These are phyloP conservation scores for Kuraishia piskuri DNA, from an alignment of 805 yeast species.

Conservation along the genomic window DNA sequence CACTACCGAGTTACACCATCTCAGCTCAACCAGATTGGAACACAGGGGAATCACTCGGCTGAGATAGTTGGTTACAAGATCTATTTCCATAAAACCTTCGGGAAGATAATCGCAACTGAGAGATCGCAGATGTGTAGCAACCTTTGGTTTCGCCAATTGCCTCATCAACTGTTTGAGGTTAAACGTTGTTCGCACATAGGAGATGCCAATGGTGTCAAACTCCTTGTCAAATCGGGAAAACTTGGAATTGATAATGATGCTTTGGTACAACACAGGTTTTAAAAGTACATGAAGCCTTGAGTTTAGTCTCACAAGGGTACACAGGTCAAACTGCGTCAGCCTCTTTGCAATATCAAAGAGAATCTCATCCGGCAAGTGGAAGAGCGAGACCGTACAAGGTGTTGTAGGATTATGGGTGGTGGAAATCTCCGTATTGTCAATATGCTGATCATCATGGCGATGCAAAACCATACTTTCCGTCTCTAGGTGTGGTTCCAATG, in stretches of 20 bases:
- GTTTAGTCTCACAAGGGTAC: neutral
- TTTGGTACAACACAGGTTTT: neutral
- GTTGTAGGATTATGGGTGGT: neutral
- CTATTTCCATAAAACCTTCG: neutral
- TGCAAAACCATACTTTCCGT: neutral
- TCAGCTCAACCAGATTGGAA: neutral
- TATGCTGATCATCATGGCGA: neutral
- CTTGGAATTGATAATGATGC: neutral
- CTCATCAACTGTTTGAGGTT: neutral
- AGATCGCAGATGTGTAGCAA: neutral
- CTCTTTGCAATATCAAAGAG: neutral
- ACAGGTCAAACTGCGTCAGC: neutral
- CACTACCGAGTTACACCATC: neutral
- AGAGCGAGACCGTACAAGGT: neutral
- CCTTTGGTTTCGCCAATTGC: neutral
- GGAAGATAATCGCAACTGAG: neutral
- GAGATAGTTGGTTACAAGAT: neutral
- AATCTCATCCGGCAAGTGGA: neutral
- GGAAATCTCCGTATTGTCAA: neutral
- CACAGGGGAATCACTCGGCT: neutral
- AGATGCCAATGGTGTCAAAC: neutral
- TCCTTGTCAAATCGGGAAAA: constrained; percentile 1
- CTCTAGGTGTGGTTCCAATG: neutral
- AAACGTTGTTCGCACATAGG: constrained; percentile 1
- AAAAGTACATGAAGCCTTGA: neutral